A percentile compares a stretch with the other conserved stretches of the same genome.
phyloP scores from a whole-genome alignment of 202 grass and related monocot species.

The Hordeum pubiflorum region DNA sequence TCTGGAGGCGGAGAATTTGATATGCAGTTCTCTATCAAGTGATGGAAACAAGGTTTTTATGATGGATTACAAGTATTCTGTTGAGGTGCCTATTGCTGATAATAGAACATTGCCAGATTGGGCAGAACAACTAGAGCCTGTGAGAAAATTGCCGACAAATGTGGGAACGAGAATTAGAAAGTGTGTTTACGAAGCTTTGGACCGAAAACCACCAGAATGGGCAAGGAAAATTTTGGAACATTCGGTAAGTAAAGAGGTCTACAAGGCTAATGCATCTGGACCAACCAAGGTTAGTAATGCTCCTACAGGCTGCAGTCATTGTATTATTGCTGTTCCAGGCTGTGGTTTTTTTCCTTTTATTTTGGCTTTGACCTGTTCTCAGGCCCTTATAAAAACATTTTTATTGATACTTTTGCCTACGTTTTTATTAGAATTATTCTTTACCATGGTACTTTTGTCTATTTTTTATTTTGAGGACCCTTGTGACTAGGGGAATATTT shows the following conservation, averaged over 20 bases:
- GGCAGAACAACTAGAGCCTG: slow-evolving; percentile 82
- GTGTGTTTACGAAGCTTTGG: slow-evolving; percentile 78
- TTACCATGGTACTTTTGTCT: not conserved
- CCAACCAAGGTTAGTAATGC: slow-evolving; percentile 81
- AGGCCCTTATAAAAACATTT: not conserved
- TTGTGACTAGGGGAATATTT: not conserved
- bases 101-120: slow-evolving; percentile 64
- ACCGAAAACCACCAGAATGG: slow-evolving; percentile 85
- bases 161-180: slow-evolving; percentile 98
- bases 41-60: slow-evolving; percentile 56
- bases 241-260: slow-evolving; percentile 94
- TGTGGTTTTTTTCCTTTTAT: not conserved
- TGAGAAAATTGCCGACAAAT: slow-evolving; percentile 94
- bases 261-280: slow-evolving; percentile 95
- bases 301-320: not conserved
- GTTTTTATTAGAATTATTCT: not conserved
- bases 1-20: slow-evolving; percentile 77
- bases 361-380: not conserved
- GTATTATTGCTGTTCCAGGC: not conserved
- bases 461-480: slow-evolving; percentile 7
- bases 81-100: slow-evolving; percentile 45
- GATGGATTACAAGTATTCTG: slow-evolving; percentile 61
- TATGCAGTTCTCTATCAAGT: slow-evolving; percentile 45
- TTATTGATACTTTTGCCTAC: not conserved
- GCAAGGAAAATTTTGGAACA: slow-evolving; percentile 83